A percentile compares a stretch with the other conserved stretches of the same genome.
phyloP scores from a whole-genome alignment of 2,329 filamentous ascomycete genomes.

The Akanthomyces uredinophilus region DNA sequence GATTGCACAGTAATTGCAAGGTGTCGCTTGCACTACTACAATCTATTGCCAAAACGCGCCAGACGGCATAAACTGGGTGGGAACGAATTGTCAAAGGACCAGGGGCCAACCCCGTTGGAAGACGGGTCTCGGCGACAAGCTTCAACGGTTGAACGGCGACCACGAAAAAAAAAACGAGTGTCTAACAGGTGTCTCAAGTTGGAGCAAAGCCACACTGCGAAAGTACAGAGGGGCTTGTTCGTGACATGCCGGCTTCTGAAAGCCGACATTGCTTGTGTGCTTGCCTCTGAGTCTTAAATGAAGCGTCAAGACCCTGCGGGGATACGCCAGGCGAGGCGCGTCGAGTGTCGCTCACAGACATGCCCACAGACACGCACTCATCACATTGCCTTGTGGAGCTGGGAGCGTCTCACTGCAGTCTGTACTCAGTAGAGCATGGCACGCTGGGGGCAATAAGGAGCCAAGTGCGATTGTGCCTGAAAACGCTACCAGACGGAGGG shows the following conservation, averaged over 20 bases:
- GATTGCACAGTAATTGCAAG: not conserved
- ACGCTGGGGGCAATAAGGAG: too few relatives aligned
- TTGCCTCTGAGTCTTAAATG: not conserved
- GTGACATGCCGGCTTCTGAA: not conserved
- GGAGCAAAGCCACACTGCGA: not conserved
- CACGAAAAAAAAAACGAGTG: not conserved
- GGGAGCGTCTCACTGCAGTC: not conserved
- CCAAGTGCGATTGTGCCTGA: not conserved
- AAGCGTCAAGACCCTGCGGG: not conserved
- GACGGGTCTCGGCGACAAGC: conserved; percentile 2
- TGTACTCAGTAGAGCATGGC: too few relatives aligned
- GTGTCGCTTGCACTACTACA: not conserved
- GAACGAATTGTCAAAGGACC: not conserved
- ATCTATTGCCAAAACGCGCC: not conserved
- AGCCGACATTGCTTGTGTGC: not conserved
- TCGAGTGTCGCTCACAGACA: conserved; percentile 1
- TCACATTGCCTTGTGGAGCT: not conserved
- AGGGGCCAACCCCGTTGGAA: not conserved
- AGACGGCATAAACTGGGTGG: not conserved
- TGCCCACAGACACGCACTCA: not conserved
- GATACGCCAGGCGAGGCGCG: conserved; percentile 2
- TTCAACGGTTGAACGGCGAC: not conserved
- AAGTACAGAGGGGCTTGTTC: not conserved
- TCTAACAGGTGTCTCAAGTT: conserved; percentile 2
- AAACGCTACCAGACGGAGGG: not conserved